phyloP scores from a whole-genome alignment of 1,284 basidiomycete species.

The Tylopilus sp. region DNA sequence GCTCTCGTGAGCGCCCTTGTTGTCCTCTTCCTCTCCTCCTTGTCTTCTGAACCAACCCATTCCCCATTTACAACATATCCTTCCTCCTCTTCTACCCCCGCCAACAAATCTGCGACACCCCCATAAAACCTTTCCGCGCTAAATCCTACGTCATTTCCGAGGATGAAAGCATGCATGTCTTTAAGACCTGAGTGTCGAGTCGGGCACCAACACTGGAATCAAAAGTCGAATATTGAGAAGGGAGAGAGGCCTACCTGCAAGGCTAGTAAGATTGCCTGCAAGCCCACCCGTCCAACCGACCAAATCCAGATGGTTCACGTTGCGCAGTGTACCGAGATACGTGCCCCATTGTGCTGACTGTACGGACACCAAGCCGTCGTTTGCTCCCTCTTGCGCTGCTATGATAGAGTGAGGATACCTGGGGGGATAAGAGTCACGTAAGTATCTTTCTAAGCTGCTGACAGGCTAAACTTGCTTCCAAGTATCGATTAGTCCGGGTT shows the following conservation, averaged over 20 bases:
- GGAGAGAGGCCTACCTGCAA: constrained; percentile 16
- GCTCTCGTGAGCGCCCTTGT: constrained; percentile 1
- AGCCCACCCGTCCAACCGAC: constrained; percentile 74
- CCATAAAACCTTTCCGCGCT: constrained; percentile 87
- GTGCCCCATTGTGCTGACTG: constrained; percentile 83
- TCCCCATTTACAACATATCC: constrained; percentile 22
- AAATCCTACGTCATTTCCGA: constrained; percentile 86
- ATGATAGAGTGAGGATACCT: constrained; percentile 83
- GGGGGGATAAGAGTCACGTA: neutral
- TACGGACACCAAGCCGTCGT: constrained; percentile 88
- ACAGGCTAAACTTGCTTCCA: constrained; percentile 56
- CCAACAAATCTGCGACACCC: constrained; percentile 70
- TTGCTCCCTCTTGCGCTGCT: constrained; percentile 84
- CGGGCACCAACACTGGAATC: neutral
- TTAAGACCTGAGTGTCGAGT: constrained; percentile 19
- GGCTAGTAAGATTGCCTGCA: constrained; percentile 67
- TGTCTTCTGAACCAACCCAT: constrained; percentile 19
- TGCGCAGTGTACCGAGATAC: constrained; percentile 80
- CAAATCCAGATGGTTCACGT: constrained; percentile 91
- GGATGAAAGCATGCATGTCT: constrained; percentile 69
- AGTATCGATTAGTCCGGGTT: constrained; percentile 84
- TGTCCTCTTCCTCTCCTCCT: constrained; percentile 15
- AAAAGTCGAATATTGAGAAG: neutral
- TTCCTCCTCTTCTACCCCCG: constrained; percentile 62
- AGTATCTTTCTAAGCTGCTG: neutral